A percentile compares a stretch with the other conserved stretches of the same genome.
Evolutionary conservation across 345 rosid species (phyloP).

Genomic region (Murraya koenigii): DNA sequence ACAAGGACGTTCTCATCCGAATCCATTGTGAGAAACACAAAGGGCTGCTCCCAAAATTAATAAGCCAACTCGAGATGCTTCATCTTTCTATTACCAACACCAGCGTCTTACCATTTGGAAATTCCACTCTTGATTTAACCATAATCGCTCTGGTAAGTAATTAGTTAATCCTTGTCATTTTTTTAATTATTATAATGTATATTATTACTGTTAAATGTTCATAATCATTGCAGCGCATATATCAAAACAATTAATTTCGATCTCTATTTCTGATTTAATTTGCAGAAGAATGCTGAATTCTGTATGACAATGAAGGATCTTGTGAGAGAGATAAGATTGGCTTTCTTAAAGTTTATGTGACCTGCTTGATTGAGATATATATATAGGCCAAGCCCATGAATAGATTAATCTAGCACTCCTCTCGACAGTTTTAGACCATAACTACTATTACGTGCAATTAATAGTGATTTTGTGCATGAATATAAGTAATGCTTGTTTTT

Average conservation of each 20-base stretch:
- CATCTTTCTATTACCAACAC: constrained; percentile 47
- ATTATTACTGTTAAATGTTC: no score
- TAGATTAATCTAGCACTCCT: not conserved
- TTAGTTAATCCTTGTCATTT: no score
- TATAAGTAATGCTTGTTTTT: not conserved
- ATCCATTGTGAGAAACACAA: constrained; percentile 58
- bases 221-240: no score
- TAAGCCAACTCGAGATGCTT: constrained; percentile 49
- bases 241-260: no score
- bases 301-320: constrained; percentile 38
- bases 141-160: constrained; percentile 55
- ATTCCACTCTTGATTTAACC: constrained; percentile 57
- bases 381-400: not conserved
- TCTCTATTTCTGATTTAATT: not conserved
- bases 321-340: constrained; percentile 39
- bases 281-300: constrained; percentile 48
- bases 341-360: constrained; percentile 29
- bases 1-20: constrained; percentile 54
- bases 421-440: not conserved
- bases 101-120: constrained; percentile 62
- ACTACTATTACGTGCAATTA: not conserved
- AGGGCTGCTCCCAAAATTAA: constrained; percentile 42
- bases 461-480: no score
- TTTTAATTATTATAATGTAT: no score
- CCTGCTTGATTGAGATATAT: no score